Conservation (phyloP, 257 asterid species). For the Fraxinus excelsior region DNA sequence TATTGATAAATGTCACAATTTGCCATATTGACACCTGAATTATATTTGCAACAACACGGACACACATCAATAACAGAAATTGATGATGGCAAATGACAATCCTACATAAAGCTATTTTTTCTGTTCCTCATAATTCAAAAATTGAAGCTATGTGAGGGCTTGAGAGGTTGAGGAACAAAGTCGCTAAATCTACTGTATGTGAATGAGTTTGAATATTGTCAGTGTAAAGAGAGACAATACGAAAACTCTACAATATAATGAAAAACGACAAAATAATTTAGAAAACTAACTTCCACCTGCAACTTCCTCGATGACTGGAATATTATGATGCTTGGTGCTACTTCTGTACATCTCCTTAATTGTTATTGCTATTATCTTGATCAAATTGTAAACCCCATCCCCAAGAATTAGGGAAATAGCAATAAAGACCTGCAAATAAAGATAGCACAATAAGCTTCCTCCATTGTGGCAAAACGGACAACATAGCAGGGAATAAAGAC, state of each 20-base stretch:
- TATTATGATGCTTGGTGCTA: slow-evolving; percentile 43
- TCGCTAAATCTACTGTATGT: neutral
- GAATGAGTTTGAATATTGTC: neutral
- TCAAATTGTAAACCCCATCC: slow-evolving; percentile 91
- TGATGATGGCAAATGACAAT: slow-evolving; percentile 8
- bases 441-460: slow-evolving; percentile 21
- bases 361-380: slow-evolving; percentile 73
- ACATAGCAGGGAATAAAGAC: neutral
- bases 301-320: slow-evolving; percentile 54
- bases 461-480: neutral
- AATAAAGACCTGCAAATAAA: slow-evolving; percentile 69
- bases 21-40: slow-evolving; percentile 1
- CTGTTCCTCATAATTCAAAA: slow-evolving; percentile 6
- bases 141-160: neutral
- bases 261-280: slow-evolving; percentile 9
- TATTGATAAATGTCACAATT: neutral
- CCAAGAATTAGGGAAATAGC: slow-evolving; percentile 89
- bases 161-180: neutral
- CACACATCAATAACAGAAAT: neutral
- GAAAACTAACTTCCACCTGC: slow-evolving; percentile 48
- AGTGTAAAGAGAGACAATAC: neutral
- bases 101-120: neutral
- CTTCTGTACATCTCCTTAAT: slow-evolving; percentile 50
- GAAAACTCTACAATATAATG: slow-evolving; percentile 1
- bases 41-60: neutral